Base-by-base conservation (phyloP, 305 asterid genomes). In the Rubia tinctorum region DNA sequence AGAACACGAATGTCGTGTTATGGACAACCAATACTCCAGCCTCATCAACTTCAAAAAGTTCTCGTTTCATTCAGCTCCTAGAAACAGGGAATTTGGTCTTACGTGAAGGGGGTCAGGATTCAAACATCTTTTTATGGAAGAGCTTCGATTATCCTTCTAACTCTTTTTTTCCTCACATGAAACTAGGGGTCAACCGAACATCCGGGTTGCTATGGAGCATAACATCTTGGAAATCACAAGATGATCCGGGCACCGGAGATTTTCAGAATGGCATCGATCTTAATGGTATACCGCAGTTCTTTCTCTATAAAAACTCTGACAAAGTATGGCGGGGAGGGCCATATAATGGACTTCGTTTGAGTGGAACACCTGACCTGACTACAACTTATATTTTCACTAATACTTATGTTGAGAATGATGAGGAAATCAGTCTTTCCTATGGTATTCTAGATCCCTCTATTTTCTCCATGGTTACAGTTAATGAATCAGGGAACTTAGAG, bases 361-460 rank as follows among this genome's bases (percentile, higher is more conserved):
- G 77, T 30, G 86, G 86, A 14, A 67, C 81, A 10, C 84, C 88
- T 8, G 86, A 84, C 30, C 81, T 84, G 88, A 70, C 76, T 39
- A 18, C 77, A 1, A 60, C 59, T 8, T 79, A 73, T 75, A 75
- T 79, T 61, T 79, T 84, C 78, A 79, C 68, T 25, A 43, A 79
- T 47, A 59, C 3, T 39, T 81, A 75, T 78, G 73, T 77, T 2
- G 84, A 77, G n/a, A 77, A 72, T 22, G 61, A 73, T 43, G 76
- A 71, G 17, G 88, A 79, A 66, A 78, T 81, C 22, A 58, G 45
- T 40, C 23, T 77, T 44, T 72, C 70, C 43, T 81, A 76, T 51
- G 40, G 44, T 23, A 68, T 84, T 40, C 76, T 17, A 7, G 73
- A 81, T 62, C 69, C 82, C 23, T 71, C 80, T 1, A 55, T 84